These are phyloP conservation scores for Cotoneaster glaucophyllus DNA, from an alignment of 306 rosid species.

Conservation along the genomic window DNA sequence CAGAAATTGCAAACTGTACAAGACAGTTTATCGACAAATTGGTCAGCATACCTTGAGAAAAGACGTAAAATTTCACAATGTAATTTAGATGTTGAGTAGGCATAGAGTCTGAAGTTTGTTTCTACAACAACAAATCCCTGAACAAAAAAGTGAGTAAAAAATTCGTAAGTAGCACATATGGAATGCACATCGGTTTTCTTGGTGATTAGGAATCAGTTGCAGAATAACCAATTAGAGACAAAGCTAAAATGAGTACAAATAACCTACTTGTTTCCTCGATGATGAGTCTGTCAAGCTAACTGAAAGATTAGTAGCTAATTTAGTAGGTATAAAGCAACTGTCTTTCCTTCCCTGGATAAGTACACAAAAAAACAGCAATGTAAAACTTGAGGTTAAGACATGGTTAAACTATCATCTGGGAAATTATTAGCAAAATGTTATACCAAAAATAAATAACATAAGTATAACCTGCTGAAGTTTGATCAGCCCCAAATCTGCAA, in stretches of 20 bases:
- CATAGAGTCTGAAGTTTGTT: constrained; percentile 85
- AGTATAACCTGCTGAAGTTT: constrained; percentile 84
- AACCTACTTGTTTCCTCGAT: constrained; percentile 64
- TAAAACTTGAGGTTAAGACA: constrained; percentile 10
- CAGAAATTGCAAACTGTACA: neutral
- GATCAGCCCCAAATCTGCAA: constrained; percentile 89
- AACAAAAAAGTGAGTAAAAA: neutral
- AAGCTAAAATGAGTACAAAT: neutral
- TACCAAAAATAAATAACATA: constrained; percentile 18
- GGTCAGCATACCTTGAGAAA: constrained; percentile 56
- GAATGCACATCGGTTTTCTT: neutral
- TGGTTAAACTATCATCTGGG: constrained; percentile 10
- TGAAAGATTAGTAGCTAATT: constrained; percentile 92
- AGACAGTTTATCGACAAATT: neutral
- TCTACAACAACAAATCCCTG: constrained; percentile 95
- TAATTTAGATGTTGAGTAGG: constrained; percentile 82
- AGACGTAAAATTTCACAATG: constrained; percentile 92
- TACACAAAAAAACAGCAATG: neutral
- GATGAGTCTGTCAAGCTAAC: constrained; percentile 83
- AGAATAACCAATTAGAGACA: neutral
- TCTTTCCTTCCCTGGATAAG: constrained; percentile 80
- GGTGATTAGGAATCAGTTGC: constrained; percentile 15
- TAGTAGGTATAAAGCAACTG: constrained; percentile 94
- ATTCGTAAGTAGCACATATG: neutral
- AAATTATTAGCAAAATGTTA: constrained; percentile 9